These are phyloP conservation scores for Boechera stricta DNA, from an alignment of 345 rosid genomes.

Conservation along the genomic window DNA sequence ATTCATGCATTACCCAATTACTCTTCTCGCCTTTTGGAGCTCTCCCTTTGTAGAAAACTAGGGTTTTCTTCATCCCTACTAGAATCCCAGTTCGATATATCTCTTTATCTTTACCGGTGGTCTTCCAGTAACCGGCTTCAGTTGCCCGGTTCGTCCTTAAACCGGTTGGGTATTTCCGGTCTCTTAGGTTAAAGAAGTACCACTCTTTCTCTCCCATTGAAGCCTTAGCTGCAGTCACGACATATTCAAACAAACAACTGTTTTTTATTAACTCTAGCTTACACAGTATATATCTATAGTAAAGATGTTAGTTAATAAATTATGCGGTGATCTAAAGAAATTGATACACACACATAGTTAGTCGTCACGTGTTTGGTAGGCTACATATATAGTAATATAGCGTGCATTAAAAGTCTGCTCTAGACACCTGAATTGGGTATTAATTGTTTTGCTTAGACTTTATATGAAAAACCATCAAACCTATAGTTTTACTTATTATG, in stretches of 20 bases:
- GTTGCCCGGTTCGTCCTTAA: no score
- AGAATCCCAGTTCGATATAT: no score
- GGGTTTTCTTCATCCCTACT: no score
- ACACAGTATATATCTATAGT: no score
- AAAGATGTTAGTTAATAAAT: background rate
- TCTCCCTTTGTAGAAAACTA: no score
- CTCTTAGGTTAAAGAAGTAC: slow-evolving; percentile 75
- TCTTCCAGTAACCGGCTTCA: no score
- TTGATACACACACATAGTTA: background rate
- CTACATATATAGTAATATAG: background rate
- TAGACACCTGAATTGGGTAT: background rate
- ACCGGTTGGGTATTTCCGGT: no score
- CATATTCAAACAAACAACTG: background rate
- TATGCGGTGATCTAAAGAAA: background rate
- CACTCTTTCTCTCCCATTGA: slow-evolving; percentile 87
- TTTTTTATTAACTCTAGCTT: no score
- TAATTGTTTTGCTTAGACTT: background rate
- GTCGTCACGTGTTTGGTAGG: slow-evolving; percentile 21
- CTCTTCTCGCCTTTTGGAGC: no score
- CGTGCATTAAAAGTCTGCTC: no score
- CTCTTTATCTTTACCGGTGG: no score
- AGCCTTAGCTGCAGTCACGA: slow-evolving; percentile 57
- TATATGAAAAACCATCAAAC: background rate
- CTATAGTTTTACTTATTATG: background rate
- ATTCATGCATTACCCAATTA: no score